Evolutionary conservation across 352 stramenopile genomes (phyloP), one percentile per base, ranked within the genome.

Genomic region (Phytophthora multivora): DNA sequence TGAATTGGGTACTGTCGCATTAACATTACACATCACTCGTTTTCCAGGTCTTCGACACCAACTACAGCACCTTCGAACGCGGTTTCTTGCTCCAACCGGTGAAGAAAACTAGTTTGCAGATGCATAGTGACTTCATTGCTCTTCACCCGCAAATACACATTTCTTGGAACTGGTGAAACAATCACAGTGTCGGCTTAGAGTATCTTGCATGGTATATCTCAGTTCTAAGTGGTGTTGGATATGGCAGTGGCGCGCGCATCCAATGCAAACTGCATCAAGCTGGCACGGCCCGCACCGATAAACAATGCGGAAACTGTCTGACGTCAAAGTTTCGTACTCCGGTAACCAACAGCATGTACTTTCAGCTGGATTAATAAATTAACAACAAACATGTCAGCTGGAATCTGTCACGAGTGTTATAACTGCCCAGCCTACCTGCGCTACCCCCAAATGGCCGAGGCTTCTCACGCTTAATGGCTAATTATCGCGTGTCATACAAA

Each of bases 301-400:
- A 3, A 89, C 42, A 21, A 93, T 87, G 7, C 81, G 76, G 43
- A 92, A 89, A 47, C 73, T 87, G 57, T 90, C 82, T n/a, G 85
- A 93, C 21, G 72, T 86, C 2, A 93, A 46, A 25, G 63, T 80
- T 51, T 89, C 73, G 63, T 81, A 81, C 19, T 82, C 73, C 10
- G 63, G 58, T 10, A 82, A 58, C 0, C 76, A 72, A n/a, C 69
- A 74, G 63, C 85, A 93, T 7, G 80, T 67, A n/a, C 66, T 69
- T 16, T 72, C 53, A 23, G 59, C 80, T 91, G 59, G 2, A 51
- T 31, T 45, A 43, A 58, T 10, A 1, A 46, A 18, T 28, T 50
- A 53, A 28, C 9, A 33, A 0, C 7, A 18, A 35, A 26, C 50
- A 43, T 43, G 38, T 52, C 26, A 52, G 46, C 26, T 28, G 41